Base-by-base conservation (phyloP, 2,329 filamentous ascomycete species). In the Colletotrichum sp. region DNA sequence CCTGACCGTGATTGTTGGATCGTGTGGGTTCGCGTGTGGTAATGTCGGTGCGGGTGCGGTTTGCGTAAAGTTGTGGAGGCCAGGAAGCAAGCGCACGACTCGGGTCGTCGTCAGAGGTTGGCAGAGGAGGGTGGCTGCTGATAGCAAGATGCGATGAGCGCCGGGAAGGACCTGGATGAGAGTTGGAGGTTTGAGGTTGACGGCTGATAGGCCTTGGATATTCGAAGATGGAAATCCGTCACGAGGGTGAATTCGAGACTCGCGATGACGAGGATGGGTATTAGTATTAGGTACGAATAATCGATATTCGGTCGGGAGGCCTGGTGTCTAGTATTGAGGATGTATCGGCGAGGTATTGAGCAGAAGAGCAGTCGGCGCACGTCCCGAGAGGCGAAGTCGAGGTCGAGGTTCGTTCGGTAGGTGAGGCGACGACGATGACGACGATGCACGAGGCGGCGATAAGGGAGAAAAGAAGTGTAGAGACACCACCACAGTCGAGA, bases 1-100 rank as follows among this genome's bases (percentile, higher is more conserved):
- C 38, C 38, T n/a, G 38, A 47, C 38, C 38, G 24, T 11, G 34
- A 47, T 27, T 57, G 43, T 21, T 38, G 57, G 64, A 62, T 47
- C 11, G 29, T 64, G 58, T 72, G 58, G 66, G 31, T 36, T 61
- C n/a, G 66, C 21, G 66, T 68, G 47, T 34, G 15, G 36, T 31
- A 68, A 61, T 68, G 54, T 68, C 66, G 66, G 65, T 59, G 65
- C 65, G 65, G 66, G 55, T 58, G 68, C 68, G 34, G 68, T 63
- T 57, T 73, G 68, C 55, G 63, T 67, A 73, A 33, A 71, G 68
- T 69, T 71, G 71, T 71, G 71, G 68, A 71, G 68, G 69, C 55
- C 29, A 24, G 24, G 24, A 27, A 27, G 43, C 29, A 43, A 66
- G 68, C 61, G 43, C 71, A 61, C 62, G 71, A 73, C 62, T 73